Percentiles rank a stretch among this genome's conserved stretches.
Conservation (phyloP, 495 filamentous ascomycete genomes). For the Tuber indicum region DNA sequence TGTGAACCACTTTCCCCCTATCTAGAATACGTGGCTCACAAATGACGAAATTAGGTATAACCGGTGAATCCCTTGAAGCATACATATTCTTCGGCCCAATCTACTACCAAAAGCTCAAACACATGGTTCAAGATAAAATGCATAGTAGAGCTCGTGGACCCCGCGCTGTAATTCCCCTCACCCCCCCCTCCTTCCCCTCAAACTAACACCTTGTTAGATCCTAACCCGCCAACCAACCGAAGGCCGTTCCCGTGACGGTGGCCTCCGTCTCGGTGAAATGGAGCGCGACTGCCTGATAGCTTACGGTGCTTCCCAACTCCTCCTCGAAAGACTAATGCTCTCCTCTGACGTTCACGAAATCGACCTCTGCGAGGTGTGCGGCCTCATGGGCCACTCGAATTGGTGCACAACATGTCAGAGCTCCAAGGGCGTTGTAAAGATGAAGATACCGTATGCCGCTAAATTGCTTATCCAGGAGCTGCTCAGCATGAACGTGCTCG, state of each 20-base stretch:
- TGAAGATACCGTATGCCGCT: slow-evolving; percentile 98
- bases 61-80: slow-evolving; percentile 82
- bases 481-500: slow-evolving; percentile 94
- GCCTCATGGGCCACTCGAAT: slow-evolving; percentile 86
- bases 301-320: slow-evolving; percentile 84
- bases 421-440: slow-evolving; percentile 68
- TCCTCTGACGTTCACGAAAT: slow-evolving; percentile 82
- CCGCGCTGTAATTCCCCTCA: slow-evolving; percentile 49
- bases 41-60: slow-evolving; percentile 51
- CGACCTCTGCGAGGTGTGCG: slow-evolving; percentile 87
- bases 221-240: slow-evolving; percentile 95
- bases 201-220: slow-evolving; percentile 44
- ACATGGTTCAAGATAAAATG: slow-evolving; percentile 99
- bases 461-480: slow-evolving; percentile 96
- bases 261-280: slow-evolving; percentile 95
- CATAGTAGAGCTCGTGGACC: slow-evolving; percentile 88
- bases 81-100: slow-evolving; percentile 99
- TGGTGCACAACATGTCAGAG: slow-evolving; percentile 89
- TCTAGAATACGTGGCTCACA: not conserved
- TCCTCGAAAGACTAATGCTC: slow-evolving; percentile 91
- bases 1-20: not conserved
- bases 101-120: slow-evolving; percentile 99
- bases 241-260: slow-evolving; percentile 85
- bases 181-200: not conserved
- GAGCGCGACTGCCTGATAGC: slow-evolving; percentile 96